Conservation (phyloP, 345 rosid species). For the Camelina neglecta region DNA sequence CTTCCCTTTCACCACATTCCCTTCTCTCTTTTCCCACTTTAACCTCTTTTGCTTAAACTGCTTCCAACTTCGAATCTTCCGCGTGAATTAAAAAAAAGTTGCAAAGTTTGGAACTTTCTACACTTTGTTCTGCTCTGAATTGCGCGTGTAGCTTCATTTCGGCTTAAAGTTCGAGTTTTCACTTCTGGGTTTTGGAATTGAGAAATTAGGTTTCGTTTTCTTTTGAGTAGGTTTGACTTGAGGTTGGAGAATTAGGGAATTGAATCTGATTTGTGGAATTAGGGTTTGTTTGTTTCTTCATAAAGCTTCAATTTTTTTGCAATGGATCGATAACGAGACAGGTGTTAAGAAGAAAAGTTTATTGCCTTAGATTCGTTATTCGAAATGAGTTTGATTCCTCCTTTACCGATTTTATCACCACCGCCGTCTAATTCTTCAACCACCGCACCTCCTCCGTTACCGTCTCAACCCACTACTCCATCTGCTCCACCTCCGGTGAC, state of each 20-base stretch:
- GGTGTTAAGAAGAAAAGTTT: background rate
- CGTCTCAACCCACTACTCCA: conserved; percentile 50
- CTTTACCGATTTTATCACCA: conserved; percentile 52
- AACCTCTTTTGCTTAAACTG: background rate
- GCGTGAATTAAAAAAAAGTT: background rate
- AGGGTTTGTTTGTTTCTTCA: conserved; percentile 17
- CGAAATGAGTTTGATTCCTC: conserved; percentile 60
- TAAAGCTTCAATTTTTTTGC: conserved; percentile 23
- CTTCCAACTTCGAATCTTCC: conserved; percentile 28
- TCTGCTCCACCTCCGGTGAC: conserved; percentile 58
- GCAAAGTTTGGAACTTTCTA: conserved; percentile 10
- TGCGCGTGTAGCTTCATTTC: conserved; percentile 1
- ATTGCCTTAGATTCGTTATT: background rate
- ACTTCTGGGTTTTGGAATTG: conserved; percentile 33
- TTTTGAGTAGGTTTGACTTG: conserved; percentile 18
- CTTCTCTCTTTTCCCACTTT: conserved; percentile 19
- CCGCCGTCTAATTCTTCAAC: conserved; percentile 49
- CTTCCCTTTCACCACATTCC: conserved; percentile 31
- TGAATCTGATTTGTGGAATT: conserved; percentile 14
- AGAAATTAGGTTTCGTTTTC: conserved; percentile 13
- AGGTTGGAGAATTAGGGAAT: conserved; percentile 4
- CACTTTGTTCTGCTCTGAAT: conserved; percentile 16
- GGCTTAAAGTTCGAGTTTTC: conserved; percentile 15
- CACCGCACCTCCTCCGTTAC: conserved; percentile 53
- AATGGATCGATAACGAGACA: conserved; percentile 31